Evolutionary conservation across 2,329 filamentous ascomycete species (phyloP), one percentile per base, ranked within the genome.

Genomic region (Neospermospora avenae): DNA sequence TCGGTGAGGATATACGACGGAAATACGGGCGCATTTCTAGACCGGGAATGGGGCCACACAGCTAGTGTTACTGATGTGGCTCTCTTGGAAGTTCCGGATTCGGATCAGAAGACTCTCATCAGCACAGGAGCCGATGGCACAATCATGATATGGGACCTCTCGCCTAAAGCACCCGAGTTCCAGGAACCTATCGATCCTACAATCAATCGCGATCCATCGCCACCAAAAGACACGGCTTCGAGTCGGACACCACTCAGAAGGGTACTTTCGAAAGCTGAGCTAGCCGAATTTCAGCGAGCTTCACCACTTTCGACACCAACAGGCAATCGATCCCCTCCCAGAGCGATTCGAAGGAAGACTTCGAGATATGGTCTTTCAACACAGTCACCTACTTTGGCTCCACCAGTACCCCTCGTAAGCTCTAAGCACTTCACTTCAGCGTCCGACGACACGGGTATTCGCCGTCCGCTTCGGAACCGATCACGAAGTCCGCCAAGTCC

Each of bases 1-100:
- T 98, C 95, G 0, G 88, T 99, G 58, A 83, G 95, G 37, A 78
- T 99, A 16, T 99, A 99, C 69, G 90, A 96, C 67, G 80, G 85
- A 31, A 86, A 88, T 63, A 86, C 84, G 44, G 93, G 93, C 8
- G 77, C 79, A 1, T 87, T 99, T 59, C 77, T 98, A 28, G 89
- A 92, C 54, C 86, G 91, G 42, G 95, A 98, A 75, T 97, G 92
- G 84, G 95, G 95, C 1, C 95, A 99, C 68, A 96, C 93, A 0
- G 93, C 97, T 71, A 89, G 93, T 8, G 91, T 99, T 65, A 96
- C 90, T 55, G 93, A 93, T 62, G 85, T 96, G 18, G 83, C 89
- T 3, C 76, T 97, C 18, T 73, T 93, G 11, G 84, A 89, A 57
- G 67, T 64, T 16, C 79, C 80, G 7, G 78, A 81, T 0, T 81